These are phyloP conservation scores for Ambrosia artemisiifolia DNA, from an alignment of 129 eudicot genomes.

Conservation along the genomic window DNA sequence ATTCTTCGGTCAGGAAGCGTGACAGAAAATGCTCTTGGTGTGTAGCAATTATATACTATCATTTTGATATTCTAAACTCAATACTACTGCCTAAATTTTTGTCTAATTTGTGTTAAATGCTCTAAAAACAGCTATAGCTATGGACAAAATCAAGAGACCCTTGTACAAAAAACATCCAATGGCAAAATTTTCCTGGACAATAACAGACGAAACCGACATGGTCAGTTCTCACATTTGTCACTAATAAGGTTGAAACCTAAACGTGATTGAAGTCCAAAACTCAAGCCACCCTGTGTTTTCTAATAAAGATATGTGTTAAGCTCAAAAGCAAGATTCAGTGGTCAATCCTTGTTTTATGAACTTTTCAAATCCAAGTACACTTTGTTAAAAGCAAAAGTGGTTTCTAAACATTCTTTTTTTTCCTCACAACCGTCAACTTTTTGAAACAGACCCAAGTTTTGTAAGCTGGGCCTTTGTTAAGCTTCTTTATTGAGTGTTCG, in stretches of 20 bases:
- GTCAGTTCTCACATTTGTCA: slow-evolving; percentile 39
- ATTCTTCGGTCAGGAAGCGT: slow-evolving; percentile 63
- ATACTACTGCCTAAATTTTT: background rate
- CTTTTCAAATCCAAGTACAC: background rate
- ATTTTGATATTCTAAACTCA: background rate
- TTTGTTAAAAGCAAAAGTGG: background rate
- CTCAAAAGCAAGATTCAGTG: background rate
- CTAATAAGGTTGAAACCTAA: background rate
- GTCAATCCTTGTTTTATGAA: background rate
- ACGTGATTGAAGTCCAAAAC: background rate
- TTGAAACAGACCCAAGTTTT: background rate
- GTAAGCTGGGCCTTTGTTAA: slow-evolving; percentile 4
- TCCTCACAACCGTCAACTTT: background rate
- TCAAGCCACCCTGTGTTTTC: background rate
- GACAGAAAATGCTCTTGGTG: slow-evolving; percentile 65
- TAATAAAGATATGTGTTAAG: background rate
- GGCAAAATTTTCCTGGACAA: slow-evolving; percentile 89
- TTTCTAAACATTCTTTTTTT: background rate
- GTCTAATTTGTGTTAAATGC: background rate
- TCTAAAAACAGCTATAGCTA: slow-evolving; percentile 41
- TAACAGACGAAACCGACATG: slow-evolving; percentile 80
- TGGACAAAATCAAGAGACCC: slow-evolving; percentile 82
- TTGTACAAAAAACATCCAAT: slow-evolving; percentile 91
- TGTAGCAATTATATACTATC: slow-evolving; percentile 23
- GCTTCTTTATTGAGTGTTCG: background rate